Evolutionary conservation across 495 filamentous ascomycete genomes (phyloP).

Genomic region (Mycothermus thermophilus): DNA sequence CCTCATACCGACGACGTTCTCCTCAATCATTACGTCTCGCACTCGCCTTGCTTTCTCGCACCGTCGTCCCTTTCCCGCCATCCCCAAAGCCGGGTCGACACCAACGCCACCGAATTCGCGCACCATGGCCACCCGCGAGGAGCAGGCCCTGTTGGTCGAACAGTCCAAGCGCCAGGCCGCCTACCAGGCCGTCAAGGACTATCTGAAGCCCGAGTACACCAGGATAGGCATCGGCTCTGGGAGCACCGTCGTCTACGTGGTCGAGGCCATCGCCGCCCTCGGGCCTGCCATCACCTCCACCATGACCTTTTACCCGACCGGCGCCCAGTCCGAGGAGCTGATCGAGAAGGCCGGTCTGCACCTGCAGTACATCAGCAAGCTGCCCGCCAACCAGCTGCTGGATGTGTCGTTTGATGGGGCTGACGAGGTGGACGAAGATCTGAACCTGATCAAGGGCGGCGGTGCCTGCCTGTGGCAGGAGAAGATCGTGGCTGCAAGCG

Average conservation of each 20-base stretch:
- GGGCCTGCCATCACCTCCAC: slow-evolving; percentile 41
- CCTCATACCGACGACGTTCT: too few relatives aligned
- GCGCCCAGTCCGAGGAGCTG: slow-evolving; percentile 73
- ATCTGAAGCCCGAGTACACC: slow-evolving; percentile 58
- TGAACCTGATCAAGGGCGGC: slow-evolving; percentile 96
- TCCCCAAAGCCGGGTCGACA: neutral
- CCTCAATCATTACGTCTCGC: too few relatives aligned
- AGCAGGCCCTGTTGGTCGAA: slow-evolving; percentile 43
- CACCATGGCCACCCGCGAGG: slow-evolving; percentile 11
- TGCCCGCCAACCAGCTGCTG: slow-evolving; percentile 34
- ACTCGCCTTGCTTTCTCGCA: too few relatives aligned
- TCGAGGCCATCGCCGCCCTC: slow-evolving; percentile 76
- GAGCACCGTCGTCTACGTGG: slow-evolving; percentile 87
- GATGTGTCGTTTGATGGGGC: slow-evolving; percentile 92
- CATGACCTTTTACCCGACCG: slow-evolving; percentile 81
- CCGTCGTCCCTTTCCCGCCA: neutral
- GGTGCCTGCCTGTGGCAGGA: slow-evolving; percentile 96
- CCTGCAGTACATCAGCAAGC: slow-evolving; percentile 65
- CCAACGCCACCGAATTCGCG: slow-evolving; percentile 3
- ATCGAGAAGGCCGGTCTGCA: slow-evolving; percentile 64
- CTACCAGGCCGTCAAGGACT: slow-evolving; percentile 64
- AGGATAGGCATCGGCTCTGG: slow-evolving; percentile 90
- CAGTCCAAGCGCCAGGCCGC: slow-evolving; percentile 74
- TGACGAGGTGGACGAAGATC: slow-evolving; percentile 86
- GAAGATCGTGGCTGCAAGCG: slow-evolving; percentile 78